phyloP scores from a whole-genome alignment of 129 eudicot genomes.

The Flaveria linearis region DNA sequence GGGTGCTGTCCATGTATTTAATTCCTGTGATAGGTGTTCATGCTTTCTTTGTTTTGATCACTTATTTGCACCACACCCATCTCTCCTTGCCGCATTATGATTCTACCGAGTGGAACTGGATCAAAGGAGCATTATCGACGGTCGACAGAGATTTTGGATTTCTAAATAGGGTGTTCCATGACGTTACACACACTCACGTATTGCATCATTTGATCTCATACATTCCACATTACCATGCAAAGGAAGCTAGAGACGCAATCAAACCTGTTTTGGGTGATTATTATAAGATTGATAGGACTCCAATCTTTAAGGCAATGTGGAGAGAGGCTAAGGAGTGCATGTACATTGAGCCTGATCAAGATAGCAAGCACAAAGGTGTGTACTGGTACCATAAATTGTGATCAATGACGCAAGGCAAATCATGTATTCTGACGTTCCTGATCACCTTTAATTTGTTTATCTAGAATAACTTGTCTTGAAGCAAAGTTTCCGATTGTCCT shows the following conservation, averaged over 20 bases:
- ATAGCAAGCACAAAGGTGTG: slow-evolving; percentile 16
- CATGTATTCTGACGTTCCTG: neutral
- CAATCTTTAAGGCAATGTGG: slow-evolving; percentile 26
- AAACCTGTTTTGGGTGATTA: slow-evolving; percentile 10
- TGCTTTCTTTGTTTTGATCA: slow-evolving; percentile 6
- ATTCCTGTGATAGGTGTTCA: slow-evolving; percentile 11
- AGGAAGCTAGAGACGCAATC: neutral
- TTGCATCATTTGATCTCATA: slow-evolving; percentile 18
- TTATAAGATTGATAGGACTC: slow-evolving; percentile 19
- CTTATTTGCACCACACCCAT: slow-evolving; percentile 29
- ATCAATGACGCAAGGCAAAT: too few species aligned
- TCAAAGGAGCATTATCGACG: neutral
- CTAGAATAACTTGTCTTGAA: neutral
- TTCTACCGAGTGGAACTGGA: neutral
- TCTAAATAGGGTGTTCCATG: slow-evolving; percentile 17
- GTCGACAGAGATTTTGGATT: slow-evolving; percentile 16
- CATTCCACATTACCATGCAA: slow-evolving; percentile 7
- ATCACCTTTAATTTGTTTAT: neutral
- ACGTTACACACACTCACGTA: slow-evolving; percentile 16
- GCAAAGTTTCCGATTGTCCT: neutral
- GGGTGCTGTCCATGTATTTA: slow-evolving; percentile 11
- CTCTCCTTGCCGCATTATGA: slow-evolving; percentile 11
- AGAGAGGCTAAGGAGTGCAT: slow-evolving; percentile 24
- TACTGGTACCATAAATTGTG: slow-evolving; percentile 20
- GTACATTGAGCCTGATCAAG: slow-evolving; percentile 16